These are phyloP conservation scores for Penicillium sp. DNA, from an alignment of 2,329 filamentous ascomycete genomes.

Conservation along the genomic window DNA sequence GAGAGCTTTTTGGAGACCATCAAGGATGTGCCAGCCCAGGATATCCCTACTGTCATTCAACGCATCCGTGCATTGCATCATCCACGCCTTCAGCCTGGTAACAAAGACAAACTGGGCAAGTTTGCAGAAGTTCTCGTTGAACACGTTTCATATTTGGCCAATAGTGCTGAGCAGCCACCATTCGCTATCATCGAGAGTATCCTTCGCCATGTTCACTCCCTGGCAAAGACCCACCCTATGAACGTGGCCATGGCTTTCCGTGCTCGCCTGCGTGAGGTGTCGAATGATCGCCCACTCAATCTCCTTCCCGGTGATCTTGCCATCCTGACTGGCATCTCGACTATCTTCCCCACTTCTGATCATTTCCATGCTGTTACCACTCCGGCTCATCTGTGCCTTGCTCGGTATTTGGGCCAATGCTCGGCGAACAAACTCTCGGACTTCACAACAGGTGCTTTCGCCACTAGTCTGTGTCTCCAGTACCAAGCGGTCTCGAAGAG, in stretches of 20 bases:
- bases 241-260: slow-evolving; percentile 74
- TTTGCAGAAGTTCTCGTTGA: slow-evolving; percentile 47
- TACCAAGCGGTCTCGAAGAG: slow-evolving; percentile 80
- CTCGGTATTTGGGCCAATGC: slow-evolving; percentile 73
- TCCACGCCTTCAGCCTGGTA: slow-evolving; percentile 73
- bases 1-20: slow-evolving; percentile 64
- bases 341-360: slow-evolving; percentile 89
- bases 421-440: slow-evolving; percentile 60
- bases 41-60: slow-evolving; percentile 74
- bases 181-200: slow-evolving; percentile 70
- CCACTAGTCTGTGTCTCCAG: slow-evolving; percentile 71
- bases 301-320: slow-evolving; percentile 65
- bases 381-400: slow-evolving; percentile 78
- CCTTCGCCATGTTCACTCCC: slow-evolving; percentile 84
- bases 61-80: slow-evolving; percentile 89
- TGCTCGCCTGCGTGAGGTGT: slow-evolving; percentile 56
- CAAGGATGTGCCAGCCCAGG: slow-evolving; percentile 54
- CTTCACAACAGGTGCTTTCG: slow-evolving; percentile 66
- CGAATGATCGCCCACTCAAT: slow-evolving; percentile 49
- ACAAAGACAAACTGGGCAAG: slow-evolving; percentile 71
- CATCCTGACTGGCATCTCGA: slow-evolving; percentile 74
- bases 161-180: slow-evolving; percentile 47
- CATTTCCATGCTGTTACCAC: slow-evolving; percentile 96
- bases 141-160: slow-evolving; percentile 55
- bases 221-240: slow-evolving; percentile 77